phyloP scores from a whole-genome alignment of 2,329 filamentous ascomycete species.

The Neonectria faginata region DNA sequence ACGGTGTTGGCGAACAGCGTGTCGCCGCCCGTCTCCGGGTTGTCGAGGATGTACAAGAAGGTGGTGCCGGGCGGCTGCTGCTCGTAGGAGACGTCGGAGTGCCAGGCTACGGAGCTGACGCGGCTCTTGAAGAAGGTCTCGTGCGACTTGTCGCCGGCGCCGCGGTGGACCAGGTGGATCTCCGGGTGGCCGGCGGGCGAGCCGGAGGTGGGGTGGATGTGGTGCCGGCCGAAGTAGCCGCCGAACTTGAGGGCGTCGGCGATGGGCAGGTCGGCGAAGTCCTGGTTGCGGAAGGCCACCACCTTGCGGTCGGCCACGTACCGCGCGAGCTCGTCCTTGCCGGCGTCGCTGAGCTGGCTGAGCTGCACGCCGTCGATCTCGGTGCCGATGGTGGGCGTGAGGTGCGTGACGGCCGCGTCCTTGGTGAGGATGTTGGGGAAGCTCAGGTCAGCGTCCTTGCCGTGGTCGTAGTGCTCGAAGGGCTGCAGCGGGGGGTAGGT shows the following conservation, averaged over 20 bases:
- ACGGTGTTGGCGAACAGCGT: constrained; percentile 85
- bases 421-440: constrained; percentile 75
- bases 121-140: constrained; percentile 73
- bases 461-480: constrained; percentile 81
- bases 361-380: constrained; percentile 79
- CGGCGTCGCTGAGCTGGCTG: constrained; percentile 73
- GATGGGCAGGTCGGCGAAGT: constrained; percentile 78
- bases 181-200: constrained; percentile 79
- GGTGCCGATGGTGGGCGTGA: constrained; percentile 80
- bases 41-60: constrained; percentile 89
- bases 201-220: constrained; percentile 84
- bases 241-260: constrained; percentile 75
- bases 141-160: constrained; percentile 61
- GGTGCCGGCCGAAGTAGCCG: constrained; percentile 82
- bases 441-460: constrained; percentile 76
- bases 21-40: constrained; percentile 82
- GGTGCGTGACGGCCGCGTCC: constrained; percentile 64
- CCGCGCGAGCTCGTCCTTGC: constrained; percentile 81
- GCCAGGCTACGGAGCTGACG: constrained; percentile 88
- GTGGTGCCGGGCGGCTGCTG: constrained; percentile 89
- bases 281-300: constrained; percentile 81
- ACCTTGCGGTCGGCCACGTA: constrained; percentile 83
- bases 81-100: constrained; percentile 90
- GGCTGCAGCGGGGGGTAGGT: constrained; percentile 73
- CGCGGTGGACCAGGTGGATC: constrained; percentile 82